Percentiles rank a stretch among this genome's conserved stretches.
These are phyloP conservation scores for Colletotrichum plurivorum DNA, from an alignment of 2,329 filamentous ascomycete genomes.

Conservation along the genomic window DNA sequence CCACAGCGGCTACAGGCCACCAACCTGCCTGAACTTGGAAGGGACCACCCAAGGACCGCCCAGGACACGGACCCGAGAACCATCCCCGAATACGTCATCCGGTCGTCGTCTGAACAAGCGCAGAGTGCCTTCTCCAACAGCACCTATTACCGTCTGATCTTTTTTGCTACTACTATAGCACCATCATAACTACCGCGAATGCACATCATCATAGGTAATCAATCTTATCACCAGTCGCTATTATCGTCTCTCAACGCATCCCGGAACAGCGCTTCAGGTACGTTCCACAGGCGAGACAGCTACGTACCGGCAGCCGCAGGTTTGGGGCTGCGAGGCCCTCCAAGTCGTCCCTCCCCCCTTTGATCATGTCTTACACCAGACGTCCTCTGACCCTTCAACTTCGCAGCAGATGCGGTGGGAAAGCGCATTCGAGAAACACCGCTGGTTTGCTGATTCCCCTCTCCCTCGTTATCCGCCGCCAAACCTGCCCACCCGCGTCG, in stretches of 20 bases:
- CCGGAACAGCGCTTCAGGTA: conserved; percentile 6
- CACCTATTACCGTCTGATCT: neutral
- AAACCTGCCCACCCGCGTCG: no score
- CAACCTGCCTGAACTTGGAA: conserved; percentile 1
- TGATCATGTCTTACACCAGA: neutral
- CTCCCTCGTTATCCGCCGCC: neutral
- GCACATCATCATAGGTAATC: neutral
- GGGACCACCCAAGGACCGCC: no score
- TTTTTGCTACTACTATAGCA: neutral
- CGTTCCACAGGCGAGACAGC: conserved; percentile 29
- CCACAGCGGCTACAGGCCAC: neutral
- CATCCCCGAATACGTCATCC: conserved; percentile 18
- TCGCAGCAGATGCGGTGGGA: neutral
- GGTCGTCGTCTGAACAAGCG: conserved; percentile 25
- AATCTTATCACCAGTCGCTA: no score
- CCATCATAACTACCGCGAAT: neutral
- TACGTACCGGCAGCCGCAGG: no score
- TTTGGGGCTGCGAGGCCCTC: conserved; percentile 13
- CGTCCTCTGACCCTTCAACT: no score
- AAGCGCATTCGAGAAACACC: neutral
- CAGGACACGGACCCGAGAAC: neutral
- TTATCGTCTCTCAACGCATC: neutral
- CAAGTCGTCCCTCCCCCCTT: neutral
- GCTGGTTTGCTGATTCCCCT: neutral
- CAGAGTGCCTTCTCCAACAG: neutral